phyloP scores from a whole-genome alignment of 106 monocot species.

The Ottelia alismoides region DNA sequence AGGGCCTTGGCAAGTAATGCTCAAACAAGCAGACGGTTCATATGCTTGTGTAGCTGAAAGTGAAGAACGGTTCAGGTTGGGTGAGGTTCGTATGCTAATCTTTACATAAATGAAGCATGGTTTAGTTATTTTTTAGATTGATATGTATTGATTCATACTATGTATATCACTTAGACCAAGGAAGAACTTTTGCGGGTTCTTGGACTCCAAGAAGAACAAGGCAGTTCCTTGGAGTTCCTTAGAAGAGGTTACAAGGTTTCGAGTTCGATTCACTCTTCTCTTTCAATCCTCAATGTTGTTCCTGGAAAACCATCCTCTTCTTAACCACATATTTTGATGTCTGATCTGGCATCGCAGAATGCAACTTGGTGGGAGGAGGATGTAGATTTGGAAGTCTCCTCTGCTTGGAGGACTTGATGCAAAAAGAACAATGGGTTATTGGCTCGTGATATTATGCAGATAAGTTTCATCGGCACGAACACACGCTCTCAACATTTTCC shows the following conservation, averaged over 20 bases:
- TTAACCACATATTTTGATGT: not conserved
- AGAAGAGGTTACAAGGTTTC: conserved; percentile 94
- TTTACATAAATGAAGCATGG: too few relatives aligned
- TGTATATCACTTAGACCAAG: conserved; percentile 36
- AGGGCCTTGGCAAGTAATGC: conserved; percentile 99
- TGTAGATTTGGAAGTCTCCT: conserved; percentile 69
- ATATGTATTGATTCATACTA: too few relatives aligned
- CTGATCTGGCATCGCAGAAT: conserved; percentile 49
- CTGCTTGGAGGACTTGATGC: conserved; percentile 85
- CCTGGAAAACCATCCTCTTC: too few relatives aligned
- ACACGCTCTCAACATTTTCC: too few relatives aligned
- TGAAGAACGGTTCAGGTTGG: conserved; percentile 80
- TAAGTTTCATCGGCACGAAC: too few relatives aligned
- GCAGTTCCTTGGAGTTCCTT: conserved; percentile 93
- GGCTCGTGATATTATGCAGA: too few relatives aligned
- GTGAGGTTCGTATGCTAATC: conserved; percentile 38
- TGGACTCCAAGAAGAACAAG: conserved; percentile 89
- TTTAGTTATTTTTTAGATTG: too few relatives aligned
- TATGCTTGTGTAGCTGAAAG: conserved; percentile 98
- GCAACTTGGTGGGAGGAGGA: conserved; percentile 99
- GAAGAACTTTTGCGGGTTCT: conserved; percentile 91
- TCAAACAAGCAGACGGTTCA: conserved; percentile 88
- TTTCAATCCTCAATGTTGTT: not conserved
- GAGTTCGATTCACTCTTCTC: not conserved
- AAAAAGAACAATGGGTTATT: too few relatives aligned